A percentile compares a stretch with the other conserved stretches of the same genome.
phyloP scores from a whole-genome alignment of 805 yeast genomes.

The Candida manassasensis region DNA sequence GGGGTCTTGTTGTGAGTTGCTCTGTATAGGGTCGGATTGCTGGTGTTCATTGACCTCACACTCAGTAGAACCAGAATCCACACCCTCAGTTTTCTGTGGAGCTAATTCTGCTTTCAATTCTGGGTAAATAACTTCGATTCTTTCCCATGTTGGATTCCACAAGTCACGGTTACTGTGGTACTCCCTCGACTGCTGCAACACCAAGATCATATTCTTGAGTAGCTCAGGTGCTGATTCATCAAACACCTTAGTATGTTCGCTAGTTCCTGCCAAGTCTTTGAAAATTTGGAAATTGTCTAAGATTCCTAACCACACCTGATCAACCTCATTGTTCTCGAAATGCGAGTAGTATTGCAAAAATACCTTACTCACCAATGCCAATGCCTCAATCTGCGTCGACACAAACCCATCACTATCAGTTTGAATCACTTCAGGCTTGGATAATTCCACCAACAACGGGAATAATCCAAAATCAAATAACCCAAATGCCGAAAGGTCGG shows the following conservation, averaged over 20 bases:
- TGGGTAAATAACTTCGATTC: slow-evolving; percentile 26
- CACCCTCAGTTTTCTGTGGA: too few species aligned
- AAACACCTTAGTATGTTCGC: slow-evolving; percentile 12
- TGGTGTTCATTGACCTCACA: too few species aligned
- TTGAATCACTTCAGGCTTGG: slow-evolving; percentile 54
- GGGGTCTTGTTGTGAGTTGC: too few species aligned
- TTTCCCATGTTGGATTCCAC: slow-evolving; percentile 32
- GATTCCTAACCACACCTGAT: slow-evolving; percentile 31
- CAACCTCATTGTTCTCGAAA: slow-evolving; percentile 18
- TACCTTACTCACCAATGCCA: slow-evolving; percentile 60
- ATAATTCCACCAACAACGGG: slow-evolving; percentile 63
- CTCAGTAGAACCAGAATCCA: too few species aligned
- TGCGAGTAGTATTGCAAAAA: slow-evolving; percentile 33
- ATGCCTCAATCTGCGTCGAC: slow-evolving; percentile 61
- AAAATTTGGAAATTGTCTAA: slow-evolving; percentile 29
- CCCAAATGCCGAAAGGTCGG: slow-evolving; percentile 44
- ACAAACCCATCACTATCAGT: slow-evolving; percentile 63
- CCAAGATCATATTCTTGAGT: slow-evolving; percentile 39
- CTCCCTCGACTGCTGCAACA: slow-evolving; percentile 18
- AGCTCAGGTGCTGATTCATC: slow-evolving; percentile 34
- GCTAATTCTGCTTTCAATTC: slow-evolving; percentile 19
- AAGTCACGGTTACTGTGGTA: slow-evolving; percentile 18
- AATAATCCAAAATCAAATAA: slow-evolving; percentile 71
- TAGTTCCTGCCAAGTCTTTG: slow-evolving; percentile 17
- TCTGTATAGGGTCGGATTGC: too few species aligned